Evolutionary conservation across 2,329 filamentous ascomycete genomes (phyloP).

Genomic region (Elsinoe ampelina): DNA sequence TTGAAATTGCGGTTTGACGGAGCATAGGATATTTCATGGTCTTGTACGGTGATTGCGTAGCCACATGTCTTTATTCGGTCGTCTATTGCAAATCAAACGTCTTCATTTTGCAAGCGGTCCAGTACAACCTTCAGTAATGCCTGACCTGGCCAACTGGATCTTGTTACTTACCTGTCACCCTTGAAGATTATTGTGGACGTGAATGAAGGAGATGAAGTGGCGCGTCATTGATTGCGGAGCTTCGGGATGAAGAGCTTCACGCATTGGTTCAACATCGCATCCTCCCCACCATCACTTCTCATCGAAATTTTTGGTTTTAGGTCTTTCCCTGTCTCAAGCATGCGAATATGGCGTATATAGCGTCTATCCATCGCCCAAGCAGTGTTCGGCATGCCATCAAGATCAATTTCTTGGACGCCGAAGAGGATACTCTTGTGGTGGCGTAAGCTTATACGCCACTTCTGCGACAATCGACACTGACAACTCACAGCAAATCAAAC

Average conservation of each 20-base stretch:
- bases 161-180: too few relatives aligned
- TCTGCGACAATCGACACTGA: not conserved
- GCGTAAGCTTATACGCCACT: constrained; percentile 54
- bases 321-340: not conserved
- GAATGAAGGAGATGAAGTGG: not conserved
- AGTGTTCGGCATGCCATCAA: constrained; percentile 84
- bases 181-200: too few relatives aligned
- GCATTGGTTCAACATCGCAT: not conserved
- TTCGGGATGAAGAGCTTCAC: not conserved
- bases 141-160: too few relatives aligned
- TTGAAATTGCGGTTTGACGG: too few relatives aligned
- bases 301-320: not conserved
- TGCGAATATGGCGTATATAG: constrained; percentile 75
- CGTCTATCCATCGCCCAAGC: constrained; percentile 84
- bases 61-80: too few relatives aligned
- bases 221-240: constrained; percentile 1
- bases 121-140: too few relatives aligned
- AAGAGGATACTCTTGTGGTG: constrained; percentile 74
- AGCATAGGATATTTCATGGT: too few relatives aligned
- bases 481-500: constrained; percentile 57
- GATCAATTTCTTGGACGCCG: constrained; percentile 61
- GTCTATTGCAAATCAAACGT: too few relatives aligned
- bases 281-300: not conserved
- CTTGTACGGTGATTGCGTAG: too few relatives aligned
- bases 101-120: too few relatives aligned